Conservation (phyloP, 1,284 basidiomycete genomes). For the Mycena sp. region DNA sequence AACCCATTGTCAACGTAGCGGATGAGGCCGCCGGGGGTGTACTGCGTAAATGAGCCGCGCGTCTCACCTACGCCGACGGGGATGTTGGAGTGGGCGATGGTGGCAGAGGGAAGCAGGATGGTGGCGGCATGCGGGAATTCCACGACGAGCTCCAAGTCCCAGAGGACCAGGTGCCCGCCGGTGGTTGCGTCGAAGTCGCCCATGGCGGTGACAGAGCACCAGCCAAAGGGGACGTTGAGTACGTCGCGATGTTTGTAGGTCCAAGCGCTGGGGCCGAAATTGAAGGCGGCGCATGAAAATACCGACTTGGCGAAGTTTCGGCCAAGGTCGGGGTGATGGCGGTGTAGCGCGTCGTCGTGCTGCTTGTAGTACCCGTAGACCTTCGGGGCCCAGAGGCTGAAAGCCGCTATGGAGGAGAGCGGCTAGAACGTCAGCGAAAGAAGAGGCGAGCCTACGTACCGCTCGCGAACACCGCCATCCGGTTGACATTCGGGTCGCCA, state of each 20-base stretch:
- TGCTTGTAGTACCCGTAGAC: constrained; percentile 2
- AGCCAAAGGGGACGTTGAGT: background rate
- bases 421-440: no score
- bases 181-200: background rate
- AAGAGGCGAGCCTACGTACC: background rate
- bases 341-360: background rate
- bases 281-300: constrained; percentile 5
- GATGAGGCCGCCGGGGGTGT: background rate
- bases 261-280: constrained; percentile 1
- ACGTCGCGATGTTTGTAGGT: background rate
- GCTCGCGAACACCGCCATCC: constrained; percentile 5
- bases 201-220: background rate
- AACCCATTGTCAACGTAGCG: constrained; percentile 8
- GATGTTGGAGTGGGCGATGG: constrained; percentile 8
- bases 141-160: background rate
- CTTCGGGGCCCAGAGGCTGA: background rate
- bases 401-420: background rate
- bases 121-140: constrained; percentile 1
- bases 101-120: background rate
- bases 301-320: background rate
- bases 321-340: background rate
- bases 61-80: background rate
- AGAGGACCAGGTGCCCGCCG: constrained; percentile 9
- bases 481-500: background rate
- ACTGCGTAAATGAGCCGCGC: constrained; percentile 1